Evolutionary conservation across 805 yeast genomes (phyloP).

Genomic region (Kodamaea fukazawae): DNA sequence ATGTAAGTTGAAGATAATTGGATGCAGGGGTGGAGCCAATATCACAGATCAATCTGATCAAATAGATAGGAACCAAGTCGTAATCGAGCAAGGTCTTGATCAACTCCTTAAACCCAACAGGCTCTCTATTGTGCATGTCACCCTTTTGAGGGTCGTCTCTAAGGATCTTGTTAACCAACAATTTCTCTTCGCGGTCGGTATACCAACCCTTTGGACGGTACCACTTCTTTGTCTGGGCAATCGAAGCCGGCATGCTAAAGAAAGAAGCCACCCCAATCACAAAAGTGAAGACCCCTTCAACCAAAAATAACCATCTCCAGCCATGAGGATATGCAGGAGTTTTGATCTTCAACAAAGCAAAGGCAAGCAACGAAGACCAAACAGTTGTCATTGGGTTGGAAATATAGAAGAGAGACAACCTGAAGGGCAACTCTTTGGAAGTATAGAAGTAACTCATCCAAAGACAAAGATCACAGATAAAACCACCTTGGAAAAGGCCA

Average conservation of each 20-base stretch:
- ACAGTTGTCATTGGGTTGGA: constrained; percentile 50
- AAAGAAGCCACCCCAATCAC: constrained; percentile 21
- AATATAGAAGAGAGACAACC: constrained; percentile 61
- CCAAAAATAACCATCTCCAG: constrained; percentile 26
- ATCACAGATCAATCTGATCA: constrained; percentile 21
- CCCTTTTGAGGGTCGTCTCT: constrained; percentile 33
- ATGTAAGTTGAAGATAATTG: constrained; percentile 13
- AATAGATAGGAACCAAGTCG: constrained; percentile 28
- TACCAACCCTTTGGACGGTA: constrained; percentile 27
- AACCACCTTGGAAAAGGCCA: constrained; percentile 26
- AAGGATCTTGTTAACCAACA: constrained; percentile 27
- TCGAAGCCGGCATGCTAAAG: constrained; percentile 52
- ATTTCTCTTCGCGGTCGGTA: constrained; percentile 27
- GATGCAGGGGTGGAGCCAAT: constrained; percentile 18
- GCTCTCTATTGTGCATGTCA: constrained; percentile 30
- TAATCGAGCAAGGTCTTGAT: constrained; percentile 21
- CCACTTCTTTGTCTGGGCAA: constrained; percentile 28
- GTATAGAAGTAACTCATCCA: constrained; percentile 70
- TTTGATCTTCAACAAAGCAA: constrained; percentile 49
- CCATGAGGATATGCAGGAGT: constrained; percentile 16
- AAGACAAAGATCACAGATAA: constrained; percentile 58
- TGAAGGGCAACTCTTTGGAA: constrained; percentile 51
- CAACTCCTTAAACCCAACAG: constrained; percentile 19
- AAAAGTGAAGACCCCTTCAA: constrained; percentile 23
- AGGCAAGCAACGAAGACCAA: constrained; percentile 46